Percentiles rank a stretch among this genome's conserved stretches.
These are phyloP conservation scores for Mrakia gelida DNA, from an alignment of 768 basidiomycete species.

Conservation along the genomic window DNA sequence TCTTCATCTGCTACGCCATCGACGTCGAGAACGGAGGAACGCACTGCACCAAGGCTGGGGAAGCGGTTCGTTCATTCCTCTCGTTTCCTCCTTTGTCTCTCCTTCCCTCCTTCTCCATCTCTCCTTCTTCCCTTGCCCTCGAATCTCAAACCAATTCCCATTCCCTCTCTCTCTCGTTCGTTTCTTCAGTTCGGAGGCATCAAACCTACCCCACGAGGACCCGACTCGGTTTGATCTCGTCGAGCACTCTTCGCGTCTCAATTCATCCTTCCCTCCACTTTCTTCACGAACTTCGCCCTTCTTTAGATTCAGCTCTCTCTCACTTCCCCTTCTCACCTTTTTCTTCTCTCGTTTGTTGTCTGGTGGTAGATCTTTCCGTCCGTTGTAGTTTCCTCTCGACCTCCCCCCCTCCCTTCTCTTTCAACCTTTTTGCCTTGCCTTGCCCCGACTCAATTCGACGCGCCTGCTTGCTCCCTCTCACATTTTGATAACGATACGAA, in stretches of 20 bases:
- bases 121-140: neutral
- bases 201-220: constrained; percentile 7
- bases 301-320: neutral
- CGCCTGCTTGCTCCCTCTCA: too few species aligned
- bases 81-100: neutral
- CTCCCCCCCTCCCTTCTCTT: neutral
- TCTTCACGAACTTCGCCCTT: neutral
- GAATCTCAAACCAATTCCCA: too few species aligned
- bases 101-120: neutral
- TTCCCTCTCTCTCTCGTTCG: neutral
- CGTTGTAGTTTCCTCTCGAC: neutral
- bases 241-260: neutral
- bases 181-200: neutral
- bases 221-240: constrained; percentile 7
- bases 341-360: neutral
- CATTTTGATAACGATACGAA: too few species aligned
- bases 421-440: too few species aligned
- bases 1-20: constrained; percentile 66
- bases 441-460: too few species aligned
- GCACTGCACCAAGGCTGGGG: constrained; percentile 55
- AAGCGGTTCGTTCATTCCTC: constrained; percentile 50
- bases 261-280: neutral
- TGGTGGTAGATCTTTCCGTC: neutral
- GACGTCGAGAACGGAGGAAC: constrained; percentile 56
- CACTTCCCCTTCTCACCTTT: neutral